Base-by-base conservation (phyloP, 139 green algal species). In the Chlamydomonas sphaeroides region DNA sequence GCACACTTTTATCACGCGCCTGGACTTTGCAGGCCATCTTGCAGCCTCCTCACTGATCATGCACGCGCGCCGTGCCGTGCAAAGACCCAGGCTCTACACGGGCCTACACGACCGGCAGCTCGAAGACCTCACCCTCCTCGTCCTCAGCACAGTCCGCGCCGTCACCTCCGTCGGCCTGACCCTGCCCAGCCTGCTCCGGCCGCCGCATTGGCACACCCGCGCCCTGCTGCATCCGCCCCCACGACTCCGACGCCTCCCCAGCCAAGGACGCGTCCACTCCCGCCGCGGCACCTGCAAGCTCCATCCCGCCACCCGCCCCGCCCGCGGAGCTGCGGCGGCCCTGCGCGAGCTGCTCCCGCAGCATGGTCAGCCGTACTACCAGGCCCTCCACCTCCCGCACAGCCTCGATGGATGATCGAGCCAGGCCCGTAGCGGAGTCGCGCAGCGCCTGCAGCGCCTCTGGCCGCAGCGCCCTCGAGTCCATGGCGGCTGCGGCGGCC, bases 361-460 rank as follows among this genome's bases (percentile, higher is more conserved):
- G 62, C 33, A 73, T n/a, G 4, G 75, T 82, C 32, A 82, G n/a
- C 41, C 75, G 42, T 11, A 63, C 59, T 42, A 82, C 75, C 21
- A 82, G 75, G 4, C 65, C 75, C 23, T 82, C 75, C n/a, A 82
- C 75, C 33, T 82, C 75, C 7, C 75, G 75, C 26, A 82, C 75
- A 18, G 75, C 75, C 32, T 72, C 75, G 21, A 72, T 49, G 28
- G 42, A 65, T 7, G 75, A 82, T 4, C 41, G 68, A 10, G 62
- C 75, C 25, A 82, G 62, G 6, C 75, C 75, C 2, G 14, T 82
- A 20, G 75, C 75, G 0, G 75, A 82, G 25, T 38, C 62, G 0
- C 75, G 61, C 30, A 82, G 75, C n/a, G 75, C 75, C 32, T 63
- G 42, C 18, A 82, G n/a, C 1, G 32, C 26, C 25, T 68, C 72